Evolutionary conservation across 2,329 filamentous ascomycete species (phyloP).

Genomic region (Sporothrix curviconia): DNA sequence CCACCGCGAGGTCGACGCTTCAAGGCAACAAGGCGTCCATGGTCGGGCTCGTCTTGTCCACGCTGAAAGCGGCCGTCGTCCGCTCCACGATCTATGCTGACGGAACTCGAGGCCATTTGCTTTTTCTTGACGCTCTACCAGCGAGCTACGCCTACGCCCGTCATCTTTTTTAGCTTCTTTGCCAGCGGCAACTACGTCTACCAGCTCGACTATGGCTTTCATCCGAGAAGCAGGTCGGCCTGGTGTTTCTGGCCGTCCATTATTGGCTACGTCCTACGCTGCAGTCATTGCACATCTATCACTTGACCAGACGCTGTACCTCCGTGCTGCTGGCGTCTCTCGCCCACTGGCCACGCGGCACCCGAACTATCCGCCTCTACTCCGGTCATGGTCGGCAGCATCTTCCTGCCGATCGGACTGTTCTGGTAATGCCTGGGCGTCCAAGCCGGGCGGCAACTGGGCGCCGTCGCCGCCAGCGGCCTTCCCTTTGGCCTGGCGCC

Average conservation of each 20-base stretch:
- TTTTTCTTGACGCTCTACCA: constrained; percentile 2
- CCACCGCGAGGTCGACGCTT: too few species aligned
- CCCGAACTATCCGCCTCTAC: constrained; percentile 8
- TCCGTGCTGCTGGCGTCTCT: not conserved
- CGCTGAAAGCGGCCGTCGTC: not conserved
- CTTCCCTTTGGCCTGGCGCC: constrained; percentile 3
- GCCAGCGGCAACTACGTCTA: constrained; percentile 5
- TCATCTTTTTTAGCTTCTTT: constrained; percentile 7
- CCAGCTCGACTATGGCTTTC: not conserved
- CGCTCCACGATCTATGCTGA: constrained; percentile 7
- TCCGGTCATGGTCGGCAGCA: constrained; percentile 6
- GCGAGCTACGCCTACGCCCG: constrained; percentile 10
- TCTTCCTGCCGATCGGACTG: constrained; percentile 8
- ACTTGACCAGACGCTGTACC: constrained; percentile 2
- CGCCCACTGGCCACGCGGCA: not conserved
- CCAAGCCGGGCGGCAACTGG: constrained; percentile 4
- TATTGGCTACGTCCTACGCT: constrained; percentile 1
- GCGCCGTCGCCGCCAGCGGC: constrained; percentile 1
- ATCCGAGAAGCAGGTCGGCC: not conserved
- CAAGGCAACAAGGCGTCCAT: not conserved
- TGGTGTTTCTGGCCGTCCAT: not conserved
- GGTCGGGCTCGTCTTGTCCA: not conserved
- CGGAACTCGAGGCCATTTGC: constrained; percentile 3
- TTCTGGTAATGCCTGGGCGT: constrained; percentile 9
- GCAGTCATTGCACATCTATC: not conserved